Conservation (phyloP, 2,329 filamentous ascomycete genomes). For the Rutstroemia sp. region DNA sequence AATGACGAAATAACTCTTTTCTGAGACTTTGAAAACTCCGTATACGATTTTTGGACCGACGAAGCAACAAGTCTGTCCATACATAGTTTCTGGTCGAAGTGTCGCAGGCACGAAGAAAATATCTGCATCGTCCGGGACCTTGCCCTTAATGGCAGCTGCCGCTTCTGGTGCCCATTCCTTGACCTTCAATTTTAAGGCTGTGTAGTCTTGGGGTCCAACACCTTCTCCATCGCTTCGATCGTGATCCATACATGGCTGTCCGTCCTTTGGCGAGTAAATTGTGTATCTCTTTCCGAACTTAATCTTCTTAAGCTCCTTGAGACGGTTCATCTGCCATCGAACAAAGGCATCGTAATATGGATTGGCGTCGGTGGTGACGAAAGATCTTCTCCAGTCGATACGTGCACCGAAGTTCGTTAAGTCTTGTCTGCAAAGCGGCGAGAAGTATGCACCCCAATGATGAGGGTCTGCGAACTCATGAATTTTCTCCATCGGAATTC, state of each 20-base stretch:
- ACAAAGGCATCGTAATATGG: slow-evolving; percentile 95
- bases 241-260: slow-evolving; percentile 82
- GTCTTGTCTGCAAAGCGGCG: slow-evolving; percentile 70
- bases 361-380: slow-evolving; percentile 94
- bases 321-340: slow-evolving; percentile 91
- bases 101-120: slow-evolving; percentile 91
- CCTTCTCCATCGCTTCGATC: slow-evolving; percentile 76
- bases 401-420: slow-evolving; percentile 76
- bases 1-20: slow-evolving; percentile 76
- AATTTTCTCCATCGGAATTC: slow-evolving; percentile 81
- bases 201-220: slow-evolving; percentile 84
- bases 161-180: slow-evolving; percentile 81
- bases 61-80: slow-evolving; percentile 94
- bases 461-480: slow-evolving; percentile 87
- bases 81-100: slow-evolving; percentile 95
- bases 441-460: slow-evolving; percentile 90
- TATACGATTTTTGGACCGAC: slow-evolving; percentile 86
- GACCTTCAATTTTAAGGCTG: slow-evolving; percentile 83
- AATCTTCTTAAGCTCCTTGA: slow-evolving; percentile 86
- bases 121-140: slow-evolving; percentile 69
- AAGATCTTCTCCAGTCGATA: slow-evolving; percentile 87
- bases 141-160: slow-evolving; percentile 62
- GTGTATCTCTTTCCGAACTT: slow-evolving; percentile 91
- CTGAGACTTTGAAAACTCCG: slow-evolving; percentile 73
- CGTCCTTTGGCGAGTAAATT: slow-evolving; percentile 85